phyloP scores from a whole-genome alignment of 2,329 filamentous ascomycete genomes.

The Paecilomyces dactylethromorphus region DNA sequence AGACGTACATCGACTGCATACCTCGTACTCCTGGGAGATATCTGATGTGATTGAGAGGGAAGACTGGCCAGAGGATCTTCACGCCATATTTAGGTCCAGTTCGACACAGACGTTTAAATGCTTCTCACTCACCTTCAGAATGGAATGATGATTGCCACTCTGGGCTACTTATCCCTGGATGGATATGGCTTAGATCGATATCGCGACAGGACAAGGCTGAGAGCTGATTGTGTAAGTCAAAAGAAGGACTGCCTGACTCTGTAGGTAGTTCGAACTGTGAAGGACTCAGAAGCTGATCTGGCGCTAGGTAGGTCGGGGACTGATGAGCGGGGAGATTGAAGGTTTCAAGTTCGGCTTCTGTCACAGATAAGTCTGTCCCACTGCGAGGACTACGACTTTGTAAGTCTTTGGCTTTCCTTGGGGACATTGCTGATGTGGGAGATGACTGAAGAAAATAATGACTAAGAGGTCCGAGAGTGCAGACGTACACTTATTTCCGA shows the following conservation, averaged over 20 bases:
- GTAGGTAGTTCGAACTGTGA: neutral
- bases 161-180: neutral
- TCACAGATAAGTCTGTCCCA: neutral
- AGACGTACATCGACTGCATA: neutral
- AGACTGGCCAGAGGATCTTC: neutral
- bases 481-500: neutral
- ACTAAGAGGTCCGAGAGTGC: neutral
- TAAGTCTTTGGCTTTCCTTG: slow-evolving; percentile 4
- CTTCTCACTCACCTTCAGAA: neutral
- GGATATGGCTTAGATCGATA: neutral
- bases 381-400: slow-evolving; percentile 1
- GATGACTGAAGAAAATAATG: neutral
- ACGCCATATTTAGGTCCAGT: neutral
- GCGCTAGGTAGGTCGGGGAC: neutral
- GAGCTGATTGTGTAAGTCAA: neutral
- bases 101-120: neutral
- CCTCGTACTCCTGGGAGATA: neutral
- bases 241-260: neutral
- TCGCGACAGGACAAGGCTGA: neutral
- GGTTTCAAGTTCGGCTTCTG: neutral
- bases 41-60: neutral
- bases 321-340: neutral
- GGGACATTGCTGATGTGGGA: slow-evolving; percentile 2
- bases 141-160: neutral
- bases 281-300: neutral